Evolutionary conservation across 306 rosid genomes (phyloP).

Genomic region (Clitoria ternatea): DNA sequence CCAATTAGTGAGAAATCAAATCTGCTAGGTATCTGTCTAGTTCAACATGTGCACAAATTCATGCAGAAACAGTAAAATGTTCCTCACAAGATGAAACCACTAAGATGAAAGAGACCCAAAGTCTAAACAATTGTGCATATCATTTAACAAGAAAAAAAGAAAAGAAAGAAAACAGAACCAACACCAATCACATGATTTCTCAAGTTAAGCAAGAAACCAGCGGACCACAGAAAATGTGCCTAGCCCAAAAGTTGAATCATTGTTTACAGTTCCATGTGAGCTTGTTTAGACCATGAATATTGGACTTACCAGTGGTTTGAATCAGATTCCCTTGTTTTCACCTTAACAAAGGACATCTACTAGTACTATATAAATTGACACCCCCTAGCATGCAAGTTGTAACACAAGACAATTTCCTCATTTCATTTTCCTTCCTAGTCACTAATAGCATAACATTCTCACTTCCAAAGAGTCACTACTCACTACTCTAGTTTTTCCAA

Average conservation of each 20-base stretch:
- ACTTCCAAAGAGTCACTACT: neutral
- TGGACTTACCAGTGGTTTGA: slow-evolving; percentile 23
- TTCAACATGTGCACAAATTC: slow-evolving; percentile 7
- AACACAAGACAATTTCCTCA: slow-evolving; percentile 26
- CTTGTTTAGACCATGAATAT: slow-evolving; percentile 33
- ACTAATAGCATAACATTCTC: neutral
- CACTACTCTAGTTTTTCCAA: neutral
- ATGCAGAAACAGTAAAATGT: slow-evolving; percentile 19
- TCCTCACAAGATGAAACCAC: neutral
- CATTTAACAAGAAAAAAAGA: neutral
- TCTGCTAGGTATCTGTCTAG: slow-evolving; percentile 21
- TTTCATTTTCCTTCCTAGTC: slow-evolving; percentile 1
- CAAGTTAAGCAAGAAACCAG: slow-evolving; percentile 36
- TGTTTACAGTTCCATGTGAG: slow-evolving; percentile 26
- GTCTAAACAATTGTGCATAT: slow-evolving; percentile 7
- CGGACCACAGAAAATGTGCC: slow-evolving; percentile 40
- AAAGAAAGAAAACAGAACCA: no score
- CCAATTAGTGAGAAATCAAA: slow-evolving; percentile 17
- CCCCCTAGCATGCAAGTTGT: neutral
- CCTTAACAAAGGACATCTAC: neutral
- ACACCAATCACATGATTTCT: slow-evolving; percentile 9
- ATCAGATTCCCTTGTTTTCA: slow-evolving; percentile 44
- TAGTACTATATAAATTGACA: slow-evolving; percentile 46
- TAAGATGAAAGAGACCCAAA: neutral
- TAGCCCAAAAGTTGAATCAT: slow-evolving; percentile 10